A percentile compares a stretch with the other conserved stretches of the same genome.
These are phyloP conservation scores for Parsonsia alboflavescens DNA, from an alignment of 257 asterid genomes.

Conservation along the genomic window DNA sequence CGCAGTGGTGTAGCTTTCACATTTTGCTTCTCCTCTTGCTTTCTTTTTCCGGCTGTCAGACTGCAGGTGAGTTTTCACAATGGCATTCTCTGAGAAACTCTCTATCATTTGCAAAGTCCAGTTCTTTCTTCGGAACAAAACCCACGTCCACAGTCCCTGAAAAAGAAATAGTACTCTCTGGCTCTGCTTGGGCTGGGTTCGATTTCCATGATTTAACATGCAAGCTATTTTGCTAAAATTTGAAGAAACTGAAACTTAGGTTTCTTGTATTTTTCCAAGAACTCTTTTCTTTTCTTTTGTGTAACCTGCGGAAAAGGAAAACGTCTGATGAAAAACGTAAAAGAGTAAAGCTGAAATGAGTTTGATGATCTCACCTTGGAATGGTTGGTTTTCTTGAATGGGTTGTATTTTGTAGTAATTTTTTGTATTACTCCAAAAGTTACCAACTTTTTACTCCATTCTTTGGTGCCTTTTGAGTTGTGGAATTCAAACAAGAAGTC, in stretches of 20 bases:
- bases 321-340: background rate
- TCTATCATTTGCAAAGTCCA: background rate
- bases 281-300: background rate
- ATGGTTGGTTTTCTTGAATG: background rate
- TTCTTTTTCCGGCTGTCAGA: conserved; percentile 17
- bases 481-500: background rate
- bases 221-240: background rate
- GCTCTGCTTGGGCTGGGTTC: background rate
- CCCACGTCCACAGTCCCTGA: background rate
- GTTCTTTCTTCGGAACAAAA: background rate
- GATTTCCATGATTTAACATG: background rate
- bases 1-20: background rate
- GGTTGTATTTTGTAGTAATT: background rate
- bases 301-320: background rate
- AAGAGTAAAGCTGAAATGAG: background rate
- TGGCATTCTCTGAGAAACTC: background rate
- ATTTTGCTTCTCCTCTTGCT: conserved; percentile 16
- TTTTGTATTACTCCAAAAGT: background rate
- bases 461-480: background rate
- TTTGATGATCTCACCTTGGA: conserved; percentile 1
- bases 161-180: background rate
- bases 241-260: conserved; percentile 6
- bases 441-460: background rate
- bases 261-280: background rate
- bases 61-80: conserved; percentile 23